Base-by-base conservation (phyloP, 106 monocot genomes). In the Posidonia australis region DNA sequence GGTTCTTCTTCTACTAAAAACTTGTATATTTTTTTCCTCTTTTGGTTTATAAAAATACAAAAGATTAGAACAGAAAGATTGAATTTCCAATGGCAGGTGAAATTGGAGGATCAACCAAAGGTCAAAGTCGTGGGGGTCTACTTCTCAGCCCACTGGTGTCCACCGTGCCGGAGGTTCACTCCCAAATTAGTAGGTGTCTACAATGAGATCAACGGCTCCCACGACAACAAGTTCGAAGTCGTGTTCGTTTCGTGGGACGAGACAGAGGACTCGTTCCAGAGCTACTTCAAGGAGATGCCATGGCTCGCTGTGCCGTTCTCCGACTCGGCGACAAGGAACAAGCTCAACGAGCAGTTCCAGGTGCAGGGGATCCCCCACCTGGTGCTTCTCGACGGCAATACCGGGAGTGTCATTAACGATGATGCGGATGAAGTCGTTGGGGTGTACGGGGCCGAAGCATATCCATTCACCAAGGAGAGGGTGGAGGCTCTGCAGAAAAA, bases 221-320 rank as follows among this genome's bases (percentile, higher is more conserved):
- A 63, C 13, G 43, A 48, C 44, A 45, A 53, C 44, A 51, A 66
- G 21, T 82, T 84, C 53, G 87, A 87, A 77, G 76, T 92, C 20
- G 76, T 87, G 27, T 92, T 92, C 63, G 68, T 84, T 51, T 92
- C 92, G 10, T 61, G 27, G 10, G 87, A 92, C 63, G 47, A 82
- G 41, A 77, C 80, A 45, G 84, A 82, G 13, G 75, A 92, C 11
- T 41, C 79, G 9, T 87, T 92, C 61, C 16, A 24, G 10, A 55
- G 53, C 0, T 92, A 87, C 75, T 92, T 92, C 61, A 47, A 77
- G 13, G 56, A 67, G 52, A 87, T 92, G 92, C 92, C 92, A 54
- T 92, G 91, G 91, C 79, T 92, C 27, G 84, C 92, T 16, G 71
- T 92, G 25, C 92, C 86, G 21, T 92, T 84, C 77, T 79, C 79